These are phyloP conservation scores for Yarrowia porcina DNA, from an alignment of 805 yeast species.

Conservation along the genomic window DNA sequence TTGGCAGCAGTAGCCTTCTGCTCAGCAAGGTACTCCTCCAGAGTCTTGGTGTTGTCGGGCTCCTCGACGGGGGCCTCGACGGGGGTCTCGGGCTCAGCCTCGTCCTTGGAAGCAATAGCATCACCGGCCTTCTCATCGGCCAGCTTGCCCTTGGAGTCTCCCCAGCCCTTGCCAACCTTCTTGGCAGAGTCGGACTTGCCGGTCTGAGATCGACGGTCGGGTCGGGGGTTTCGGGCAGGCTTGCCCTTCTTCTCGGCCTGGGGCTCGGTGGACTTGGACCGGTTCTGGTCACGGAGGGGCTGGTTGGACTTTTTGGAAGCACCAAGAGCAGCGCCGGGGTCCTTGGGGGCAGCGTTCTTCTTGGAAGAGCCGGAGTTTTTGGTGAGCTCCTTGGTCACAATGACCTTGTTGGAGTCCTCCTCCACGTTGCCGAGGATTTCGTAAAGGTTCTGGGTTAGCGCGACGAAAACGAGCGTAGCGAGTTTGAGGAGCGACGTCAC, in stretches of 20 bases:
- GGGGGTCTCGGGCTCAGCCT: conserved; percentile 40
- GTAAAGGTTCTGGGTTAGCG: conserved; percentile 30
- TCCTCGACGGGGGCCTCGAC: conserved; percentile 44
- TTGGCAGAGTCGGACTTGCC: conserved; percentile 82
- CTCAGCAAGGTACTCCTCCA: conserved; percentile 83
- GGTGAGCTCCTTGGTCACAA: conserved; percentile 45
- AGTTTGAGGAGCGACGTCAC: too few relatives aligned
- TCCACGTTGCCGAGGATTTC: conserved; percentile 32
- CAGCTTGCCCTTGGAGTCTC: conserved; percentile 70
- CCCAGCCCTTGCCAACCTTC: conserved; percentile 85
- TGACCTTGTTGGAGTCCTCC: conserved; percentile 27
- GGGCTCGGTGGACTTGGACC: conserved; percentile 38
- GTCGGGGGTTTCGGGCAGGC: conserved; percentile 43
- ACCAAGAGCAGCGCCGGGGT: conserved; percentile 76
- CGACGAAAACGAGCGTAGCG: neutral
- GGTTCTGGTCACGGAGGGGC: conserved; percentile 64
- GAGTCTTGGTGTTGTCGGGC: conserved; percentile 61
- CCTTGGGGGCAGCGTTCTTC: conserved; percentile 54
- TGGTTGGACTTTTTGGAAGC: conserved; percentile 64
- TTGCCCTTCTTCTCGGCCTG: conserved; percentile 52
- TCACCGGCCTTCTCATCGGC: conserved; percentile 56
- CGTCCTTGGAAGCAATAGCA: conserved; percentile 41
- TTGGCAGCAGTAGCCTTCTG: conserved; percentile 30
- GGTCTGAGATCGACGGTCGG: conserved; percentile 83
- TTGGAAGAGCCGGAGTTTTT: conserved; percentile 80